Conservation (phyloP, 441 rosid species). For the Erysimum pusillum region DNA sequence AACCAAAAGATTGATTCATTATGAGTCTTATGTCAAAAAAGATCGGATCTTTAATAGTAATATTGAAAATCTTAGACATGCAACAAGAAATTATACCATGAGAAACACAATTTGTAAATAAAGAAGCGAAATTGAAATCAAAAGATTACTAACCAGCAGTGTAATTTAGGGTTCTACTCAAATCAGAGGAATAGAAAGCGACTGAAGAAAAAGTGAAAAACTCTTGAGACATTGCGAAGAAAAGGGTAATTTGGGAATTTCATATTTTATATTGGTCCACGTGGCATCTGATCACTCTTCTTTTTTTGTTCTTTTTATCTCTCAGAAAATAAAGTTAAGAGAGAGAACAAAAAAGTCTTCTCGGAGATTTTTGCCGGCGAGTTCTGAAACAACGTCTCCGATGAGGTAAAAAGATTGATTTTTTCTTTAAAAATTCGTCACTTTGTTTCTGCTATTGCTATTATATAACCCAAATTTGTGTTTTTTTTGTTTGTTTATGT, state of each 20-base stretch:
- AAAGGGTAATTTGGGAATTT: constrained; percentile 5
- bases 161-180: constrained; percentile 25
- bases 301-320: neutral
- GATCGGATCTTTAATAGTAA: neutral
- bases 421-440: neutral
- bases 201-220: neutral
- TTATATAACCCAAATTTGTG: neutral
- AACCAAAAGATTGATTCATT: constrained; percentile 12
- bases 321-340: too few relatives aligned
- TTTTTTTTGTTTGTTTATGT: neutral
- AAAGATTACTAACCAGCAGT: constrained; percentile 18
- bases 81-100: constrained; percentile 9
- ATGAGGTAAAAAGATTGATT: neutral
- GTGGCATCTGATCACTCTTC: neutral
- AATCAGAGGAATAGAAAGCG: neutral
- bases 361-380: constrained; percentile 5
- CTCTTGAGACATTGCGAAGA: too few relatives aligned
- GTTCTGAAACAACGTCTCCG: neutral
- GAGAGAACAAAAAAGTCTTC: neutral
- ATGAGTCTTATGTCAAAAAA: neutral
- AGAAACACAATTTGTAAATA: neutral
- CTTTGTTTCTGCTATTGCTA: neutral
- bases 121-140: neutral
- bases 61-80: neutral
- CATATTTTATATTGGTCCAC: too few relatives aligned